Evolutionary conservation across 805 yeast genomes (phyloP).

Genomic region (Grigorovia yakushimaensis): DNA sequence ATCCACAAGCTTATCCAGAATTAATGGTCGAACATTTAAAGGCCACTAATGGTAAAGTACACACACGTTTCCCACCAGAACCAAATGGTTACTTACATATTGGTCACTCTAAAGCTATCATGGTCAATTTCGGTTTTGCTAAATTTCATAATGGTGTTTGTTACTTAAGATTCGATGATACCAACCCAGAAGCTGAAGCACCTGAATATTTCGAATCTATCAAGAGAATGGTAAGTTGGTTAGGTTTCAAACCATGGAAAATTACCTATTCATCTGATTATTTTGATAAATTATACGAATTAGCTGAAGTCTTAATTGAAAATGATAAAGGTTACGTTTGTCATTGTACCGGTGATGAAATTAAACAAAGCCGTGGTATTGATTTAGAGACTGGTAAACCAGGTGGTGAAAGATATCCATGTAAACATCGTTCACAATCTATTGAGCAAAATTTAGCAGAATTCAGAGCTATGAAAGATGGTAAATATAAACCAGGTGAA

Average conservation of each 20-base stretch:
- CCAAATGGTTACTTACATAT: conserved; percentile 98
- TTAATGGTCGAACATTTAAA: conserved; percentile 71
- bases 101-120: conserved; percentile 96
- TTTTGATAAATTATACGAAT: conserved; percentile 76
- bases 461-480: conserved; percentile 88
- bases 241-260: conserved; percentile 90
- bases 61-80: conserved; percentile 94
- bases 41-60: conserved; percentile 72
- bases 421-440: conserved; percentile 62
- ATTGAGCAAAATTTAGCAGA: conserved; percentile 67
- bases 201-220: conserved; percentile 82
- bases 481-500: conserved; percentile 78
- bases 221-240: conserved; percentile 78
- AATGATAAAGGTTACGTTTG: conserved; percentile 80
- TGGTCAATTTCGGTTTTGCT: conserved; percentile 97
- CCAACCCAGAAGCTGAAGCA: conserved; percentile 98
- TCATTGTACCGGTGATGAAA: conserved; percentile 86
- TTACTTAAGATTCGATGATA: conserved; percentile 90
- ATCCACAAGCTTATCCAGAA: conserved; percentile 84
- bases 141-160: conserved; percentile 78
- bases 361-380: conserved; percentile 82
- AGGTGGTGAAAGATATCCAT: conserved; percentile 86
- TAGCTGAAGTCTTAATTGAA: conserved; percentile 74
- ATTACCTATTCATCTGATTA: conserved; percentile 94
- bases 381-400: conserved; percentile 75